A percentile compares a stretch with the other conserved stretches of the same genome.
Evolutionary conservation across 257 asterid genomes (phyloP).

Genomic region (Rauvolfia tetraphylla): DNA sequence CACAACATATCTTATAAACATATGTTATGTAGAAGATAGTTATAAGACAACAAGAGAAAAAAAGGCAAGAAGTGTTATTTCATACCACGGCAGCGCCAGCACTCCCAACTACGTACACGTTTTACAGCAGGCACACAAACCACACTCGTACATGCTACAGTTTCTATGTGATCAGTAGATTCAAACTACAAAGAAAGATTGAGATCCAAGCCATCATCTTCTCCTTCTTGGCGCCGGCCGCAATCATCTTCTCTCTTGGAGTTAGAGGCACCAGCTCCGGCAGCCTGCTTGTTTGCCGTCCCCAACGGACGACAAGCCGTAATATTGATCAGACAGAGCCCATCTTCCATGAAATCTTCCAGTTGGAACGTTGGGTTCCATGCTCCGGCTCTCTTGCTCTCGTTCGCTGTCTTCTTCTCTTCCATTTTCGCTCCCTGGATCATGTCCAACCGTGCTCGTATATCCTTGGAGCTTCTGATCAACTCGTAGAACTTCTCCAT

Average conservation of each 20-base stretch:
- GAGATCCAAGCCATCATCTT: conserved; percentile 31
- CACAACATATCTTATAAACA: no score
- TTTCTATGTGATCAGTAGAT: not conserved
- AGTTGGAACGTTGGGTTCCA: conserved; percentile 28
- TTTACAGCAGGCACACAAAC: no score
- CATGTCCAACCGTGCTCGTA: conserved; percentile 18
- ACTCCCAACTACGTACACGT: no score
- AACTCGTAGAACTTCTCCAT: conserved; percentile 32
- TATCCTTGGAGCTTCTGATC: conserved; percentile 20
- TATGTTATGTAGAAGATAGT: no score
- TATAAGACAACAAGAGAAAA: no score
- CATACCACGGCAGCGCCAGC: no score
- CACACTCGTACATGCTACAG: not conserved
- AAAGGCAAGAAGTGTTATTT: no score
- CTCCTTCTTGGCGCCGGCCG: not conserved
- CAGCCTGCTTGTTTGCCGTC: not conserved
- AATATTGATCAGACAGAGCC: not conserved
- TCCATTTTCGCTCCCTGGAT: conserved; percentile 6
- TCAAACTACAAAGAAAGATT: conserved; percentile 28
- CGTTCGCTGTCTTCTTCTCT: not conserved
- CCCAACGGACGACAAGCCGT: not conserved
- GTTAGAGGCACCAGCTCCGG: conserved; percentile 13
- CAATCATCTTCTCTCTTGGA: conserved; percentile 1
- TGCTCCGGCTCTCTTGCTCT: conserved; percentile 3
- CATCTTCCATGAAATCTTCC: conserved; percentile 30